Conservation (phyloP, 2,329 filamentous ascomycete species). For the Epichloe scottii region DNA sequence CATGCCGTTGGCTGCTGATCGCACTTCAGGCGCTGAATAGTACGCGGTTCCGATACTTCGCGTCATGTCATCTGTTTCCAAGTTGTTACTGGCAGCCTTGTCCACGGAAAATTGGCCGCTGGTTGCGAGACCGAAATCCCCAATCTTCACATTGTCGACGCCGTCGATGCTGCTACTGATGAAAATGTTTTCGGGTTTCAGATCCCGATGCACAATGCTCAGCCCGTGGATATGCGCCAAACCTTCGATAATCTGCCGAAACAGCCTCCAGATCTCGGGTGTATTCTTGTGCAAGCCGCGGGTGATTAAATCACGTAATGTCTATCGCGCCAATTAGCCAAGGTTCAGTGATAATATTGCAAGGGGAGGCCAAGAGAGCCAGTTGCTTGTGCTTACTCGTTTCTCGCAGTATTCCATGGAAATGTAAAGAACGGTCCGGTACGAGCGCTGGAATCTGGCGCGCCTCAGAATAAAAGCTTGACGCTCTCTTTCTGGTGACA, state of each 20-base stretch:
- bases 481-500: conserved; percentile 20
- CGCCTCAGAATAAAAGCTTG: conserved; percentile 17
- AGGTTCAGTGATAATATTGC: not conserved
- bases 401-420: conserved; percentile 99
- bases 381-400: conserved; percentile 37
- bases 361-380: not conserved
- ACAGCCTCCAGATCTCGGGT: conserved; percentile 77
- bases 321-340: conserved; percentile 28
- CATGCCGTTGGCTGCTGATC: conserved; percentile 57
- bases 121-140: conserved; percentile 90
- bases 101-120: conserved; percentile 65
- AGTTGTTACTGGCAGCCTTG: conserved; percentile 27
- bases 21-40: conserved; percentile 87
- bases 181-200: conserved; percentile 97
- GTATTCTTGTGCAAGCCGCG: conserved; percentile 61
- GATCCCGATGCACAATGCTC: conserved; percentile 87
- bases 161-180: conserved; percentile 59
- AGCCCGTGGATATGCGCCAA: conserved; percentile 79
- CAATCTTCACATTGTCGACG: conserved; percentile 83
- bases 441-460: conserved; percentile 34
- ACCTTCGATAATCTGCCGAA: conserved; percentile 83
- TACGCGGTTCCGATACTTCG: conserved; percentile 65
- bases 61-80: conserved; percentile 53
- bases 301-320: conserved; percentile 75
- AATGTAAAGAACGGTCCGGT: conserved; percentile 76